Conservation (phyloP, 495 filamentous ascomycete genomes). For the Tuber microsphaerosporum region DNA sequence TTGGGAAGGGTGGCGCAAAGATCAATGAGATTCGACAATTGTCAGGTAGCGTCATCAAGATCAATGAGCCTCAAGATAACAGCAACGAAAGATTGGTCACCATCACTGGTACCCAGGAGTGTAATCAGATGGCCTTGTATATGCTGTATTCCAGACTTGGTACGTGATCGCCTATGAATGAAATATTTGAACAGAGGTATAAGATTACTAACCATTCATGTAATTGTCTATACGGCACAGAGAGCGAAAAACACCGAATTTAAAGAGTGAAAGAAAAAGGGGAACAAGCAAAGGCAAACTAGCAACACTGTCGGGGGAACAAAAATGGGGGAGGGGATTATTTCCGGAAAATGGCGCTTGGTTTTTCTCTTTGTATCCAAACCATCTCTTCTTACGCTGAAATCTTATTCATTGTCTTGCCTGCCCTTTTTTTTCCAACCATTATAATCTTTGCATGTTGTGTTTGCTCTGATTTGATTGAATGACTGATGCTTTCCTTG, state of each 20-base stretch:
- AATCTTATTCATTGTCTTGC: slow-evolving; percentile 15
- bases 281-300: neutral
- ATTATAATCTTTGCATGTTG: neutral
- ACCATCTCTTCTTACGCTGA: slow-evolving; percentile 38
- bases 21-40: slow-evolving; percentile 98
- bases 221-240: slow-evolving; percentile 47
- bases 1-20: slow-evolving; percentile 96
- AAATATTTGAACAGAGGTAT: slow-evolving; percentile 23
- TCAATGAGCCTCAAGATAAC: slow-evolving; percentile 98
- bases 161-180: slow-evolving; percentile 49
- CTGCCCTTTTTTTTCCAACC: neutral
- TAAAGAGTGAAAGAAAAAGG: slow-evolving; percentile 39
- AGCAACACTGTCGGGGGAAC: slow-evolving; percentile 7
- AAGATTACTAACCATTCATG: slow-evolving; percentile 24
- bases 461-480: slow-evolving; percentile 2
- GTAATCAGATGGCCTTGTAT: slow-evolving; percentile 97
- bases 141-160: slow-evolving; percentile 97
- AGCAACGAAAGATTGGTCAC: slow-evolving; percentile 97
- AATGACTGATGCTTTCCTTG: neutral
- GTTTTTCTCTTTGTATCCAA: slow-evolving; percentile 38
- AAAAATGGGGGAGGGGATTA: slow-evolving; percentile 23
- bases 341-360: slow-evolving; percentile 36
- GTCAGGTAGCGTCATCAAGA: slow-evolving; percentile 97
- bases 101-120: slow-evolving; percentile 93
- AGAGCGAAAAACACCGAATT: slow-evolving; percentile 77